A percentile compares a stretch with the other conserved stretches of the same genome.
These are phyloP conservation scores for Marasmius tenuissimus DNA, from an alignment of 1,284 basidiomycete genomes.

Conservation along the genomic window DNA sequence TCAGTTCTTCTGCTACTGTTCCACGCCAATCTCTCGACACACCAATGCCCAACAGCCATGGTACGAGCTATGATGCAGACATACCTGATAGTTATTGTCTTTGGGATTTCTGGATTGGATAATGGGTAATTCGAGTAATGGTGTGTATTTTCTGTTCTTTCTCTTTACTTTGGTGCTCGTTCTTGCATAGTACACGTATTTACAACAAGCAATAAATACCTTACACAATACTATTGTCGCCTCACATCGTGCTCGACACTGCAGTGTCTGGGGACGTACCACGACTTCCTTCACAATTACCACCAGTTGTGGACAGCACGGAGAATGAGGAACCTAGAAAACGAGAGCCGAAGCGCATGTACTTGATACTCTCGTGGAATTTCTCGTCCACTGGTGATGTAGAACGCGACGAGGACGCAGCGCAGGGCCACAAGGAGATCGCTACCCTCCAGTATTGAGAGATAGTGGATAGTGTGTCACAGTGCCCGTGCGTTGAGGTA, in stretches of 20 bases:
- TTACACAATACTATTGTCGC: background rate
- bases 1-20: too few species aligned
- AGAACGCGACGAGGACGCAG: background rate
- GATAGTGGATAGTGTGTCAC: too few species aligned
- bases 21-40: too few species aligned
- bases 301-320: background rate
- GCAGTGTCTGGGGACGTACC: background rate
- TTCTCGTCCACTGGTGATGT: background rate
- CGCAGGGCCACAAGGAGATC: too few species aligned
- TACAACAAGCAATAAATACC: background rate
- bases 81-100: too few species aligned
- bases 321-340: too few species aligned
- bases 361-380: background rate
- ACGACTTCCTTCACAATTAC: constrained; percentile 22
- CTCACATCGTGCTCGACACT: background rate
- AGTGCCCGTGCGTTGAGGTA: too few species aligned
- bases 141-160: background rate
- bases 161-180: background rate
- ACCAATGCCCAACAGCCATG: too few species aligned
- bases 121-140: too few species aligned
- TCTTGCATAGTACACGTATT: background rate
- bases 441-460: too few species aligned
- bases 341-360: background rate
- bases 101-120: too few species aligned
- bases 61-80: too few species aligned